Base-by-base conservation (phyloP, 805 yeast genomes). In the Nakazawaea holstii region DNA sequence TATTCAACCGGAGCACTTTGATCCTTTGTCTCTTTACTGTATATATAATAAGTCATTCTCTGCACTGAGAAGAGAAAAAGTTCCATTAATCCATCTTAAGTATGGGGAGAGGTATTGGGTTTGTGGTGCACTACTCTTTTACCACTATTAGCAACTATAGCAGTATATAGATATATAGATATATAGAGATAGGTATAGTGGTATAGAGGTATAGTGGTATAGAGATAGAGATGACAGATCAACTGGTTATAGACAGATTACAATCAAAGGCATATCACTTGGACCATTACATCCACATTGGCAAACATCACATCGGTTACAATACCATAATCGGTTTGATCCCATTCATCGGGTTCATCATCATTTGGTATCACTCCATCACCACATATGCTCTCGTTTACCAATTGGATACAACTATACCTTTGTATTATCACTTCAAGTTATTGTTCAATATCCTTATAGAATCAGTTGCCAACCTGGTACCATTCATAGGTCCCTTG, bases 401-500 rank as follows among this genome's bases (percentile, higher is more conserved):
- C 24, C 52, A 55, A 20, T 53, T 72, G 33, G 70, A 68, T 29
- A n/a, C 69, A 67, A 38, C 72, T 73, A 4, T 70, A 35, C 75
- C 76, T 1, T 53, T 66, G 29, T 73, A 69, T 50, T 54, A 70
- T 33, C 70, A 67, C 39, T 40, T 68, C 10, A 53, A 61, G n/a
- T 67, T 70, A 45, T 35, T 71, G 35, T 48, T 70, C 39, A 72
- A 72, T 51, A 62, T 71, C 24, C 28, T 58, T 33, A 57, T 71
- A 41, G 76, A 72, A 54, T 67, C 43, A 49, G n/a, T 58, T 4
- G 55, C 70, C n/a, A 70, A 73, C 28, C 60, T 70, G 35, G 66
- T 72, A 35, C 76, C 76, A 0, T 54, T 72, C 29, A 63, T 72
- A 13, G 76, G 76, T 10, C 67, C 65, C 41, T 45, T 71, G n/a